phyloP scores from a whole-genome alignment of 768 basidiomycete species.

The Kwoniella heveanensis region DNA sequence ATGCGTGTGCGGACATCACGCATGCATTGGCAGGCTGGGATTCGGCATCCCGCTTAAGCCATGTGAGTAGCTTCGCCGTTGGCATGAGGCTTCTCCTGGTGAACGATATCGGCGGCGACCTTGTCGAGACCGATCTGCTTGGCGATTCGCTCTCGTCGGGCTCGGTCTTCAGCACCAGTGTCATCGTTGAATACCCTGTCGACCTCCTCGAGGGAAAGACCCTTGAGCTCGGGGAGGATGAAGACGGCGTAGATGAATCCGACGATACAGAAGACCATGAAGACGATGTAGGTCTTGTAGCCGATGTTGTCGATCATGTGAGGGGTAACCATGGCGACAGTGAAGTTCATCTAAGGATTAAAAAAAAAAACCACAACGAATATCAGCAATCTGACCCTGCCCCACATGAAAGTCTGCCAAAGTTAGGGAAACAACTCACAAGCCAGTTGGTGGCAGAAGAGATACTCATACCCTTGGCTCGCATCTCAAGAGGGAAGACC shows the following conservation, averaged over 20 bases:
- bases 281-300: conserved; percentile 76
- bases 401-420: no score
- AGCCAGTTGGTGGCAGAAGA: conserved; percentile 73
- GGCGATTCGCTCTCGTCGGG: conserved; percentile 62
- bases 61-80: conserved; percentile 1
- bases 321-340: conserved; percentile 69
- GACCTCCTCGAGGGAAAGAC: conserved; percentile 82
- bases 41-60: conserved; percentile 8
- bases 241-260: conserved; percentile 71
- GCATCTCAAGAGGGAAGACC: conserved; percentile 62
- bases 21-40: no score
- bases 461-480: conserved; percentile 75
- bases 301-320: conserved; percentile 68
- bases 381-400: no score
- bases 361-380: conserved; percentile 12
- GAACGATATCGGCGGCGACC: conserved; percentile 45
- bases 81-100: conserved; percentile 38
- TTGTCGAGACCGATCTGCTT: conserved; percentile 66
- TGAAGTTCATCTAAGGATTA: conserved; percentile 44
- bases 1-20: no score
- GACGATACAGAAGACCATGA: conserved; percentile 63
- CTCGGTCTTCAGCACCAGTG: conserved; percentile 63
- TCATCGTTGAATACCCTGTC: conserved; percentile 78
- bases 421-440: conserved; percentile 19
- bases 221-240: conserved; percentile 58